Evolutionary conservation across 2,329 filamentous ascomycete species (phyloP), one percentile per base, ranked within the genome.

Genomic region (Apiospora phragmitis): DNA sequence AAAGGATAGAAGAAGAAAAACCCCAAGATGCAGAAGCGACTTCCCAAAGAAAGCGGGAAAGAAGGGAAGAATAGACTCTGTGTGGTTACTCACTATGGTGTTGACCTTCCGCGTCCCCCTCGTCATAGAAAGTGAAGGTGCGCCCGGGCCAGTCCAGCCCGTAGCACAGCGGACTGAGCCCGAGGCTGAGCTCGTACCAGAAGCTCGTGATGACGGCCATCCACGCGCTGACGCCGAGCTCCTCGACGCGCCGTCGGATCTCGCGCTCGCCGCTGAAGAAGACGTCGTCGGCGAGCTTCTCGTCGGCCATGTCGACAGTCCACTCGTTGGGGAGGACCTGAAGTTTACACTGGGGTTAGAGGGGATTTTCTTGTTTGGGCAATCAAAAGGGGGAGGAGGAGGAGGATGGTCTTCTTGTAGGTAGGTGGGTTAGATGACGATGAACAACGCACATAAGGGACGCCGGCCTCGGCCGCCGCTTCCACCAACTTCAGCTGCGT

Each of bases 91-190:
- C 16, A 86, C 88, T 0, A 72, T 77, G 6, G 82, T 86, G 72
- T 86, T 88, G 74, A 91, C 87, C 70, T 80, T 84, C 1, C 82
- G 85, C 32, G 83, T 84, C n/a, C 0, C 91, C 91, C 38, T 89
- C 86, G 73, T 90, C 89, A 68, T 84, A 88, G 65, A 88, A 75
- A 0, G 82, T 84, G 24, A 86, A 71, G 0, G 70, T 71, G 0
- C 80, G 78, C 11, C 83, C 81, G 35, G 77, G 76, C 71, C 87
- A 81, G 73, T 88, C 85, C 77, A 88, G 85, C 5, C 87, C 87
- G 68, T 83, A 88, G 41, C 81, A 80, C 9, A 74, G 68, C 1
- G 78, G 68, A 0, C 81, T 80, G 4, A 80, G 78, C 0, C 81
- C 82, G 1, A 88, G 74, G 70, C 84, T 87, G 71, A 83, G 87